Conservation (phyloP, 176 grass and related monocot species). For the Rhipidocladum racemiflorum region DNA sequence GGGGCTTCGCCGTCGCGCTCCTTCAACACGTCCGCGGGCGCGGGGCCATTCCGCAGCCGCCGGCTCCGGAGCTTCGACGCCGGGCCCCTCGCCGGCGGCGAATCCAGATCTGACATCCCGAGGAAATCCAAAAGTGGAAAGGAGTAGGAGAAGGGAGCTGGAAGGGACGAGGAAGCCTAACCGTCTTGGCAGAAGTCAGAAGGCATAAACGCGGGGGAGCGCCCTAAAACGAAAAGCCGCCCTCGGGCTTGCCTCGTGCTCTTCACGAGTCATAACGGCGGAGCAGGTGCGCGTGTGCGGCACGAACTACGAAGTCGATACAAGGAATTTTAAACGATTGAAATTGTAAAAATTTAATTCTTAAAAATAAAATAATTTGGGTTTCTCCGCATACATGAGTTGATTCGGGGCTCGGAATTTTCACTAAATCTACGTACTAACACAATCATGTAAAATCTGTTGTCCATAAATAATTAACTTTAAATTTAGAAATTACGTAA, state of each 20-base stretch:
- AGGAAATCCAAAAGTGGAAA: not conserved
- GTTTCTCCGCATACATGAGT: no score
- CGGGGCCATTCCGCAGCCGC: not conserved
- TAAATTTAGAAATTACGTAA: no score
- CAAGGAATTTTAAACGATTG: no score
- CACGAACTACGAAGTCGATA: no score
- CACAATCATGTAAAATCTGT: no score
- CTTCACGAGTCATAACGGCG: not conserved
- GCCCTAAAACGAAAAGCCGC: conserved; percentile 3
- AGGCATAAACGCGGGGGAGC: conserved; percentile 8
- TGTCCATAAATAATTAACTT: no score
- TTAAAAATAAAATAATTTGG: no score
- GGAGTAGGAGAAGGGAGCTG: not conserved
- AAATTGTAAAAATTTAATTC: no score
- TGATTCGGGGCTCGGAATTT: no score
- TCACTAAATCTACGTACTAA: no score
- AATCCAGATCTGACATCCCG: conserved; percentile 31
- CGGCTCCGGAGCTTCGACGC: not conserved
- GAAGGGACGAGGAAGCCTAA: not conserved
- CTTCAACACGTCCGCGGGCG: not conserved
- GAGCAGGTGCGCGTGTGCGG: no score
- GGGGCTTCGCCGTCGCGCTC: conserved; percentile 13
- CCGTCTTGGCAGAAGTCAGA: not conserved
- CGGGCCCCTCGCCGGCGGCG: not conserved
- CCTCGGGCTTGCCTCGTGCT: conserved; percentile 12